Evolutionary conservation across 2,329 filamentous ascomycete species (phyloP).

Genomic region (Ustulina deusta): DNA sequence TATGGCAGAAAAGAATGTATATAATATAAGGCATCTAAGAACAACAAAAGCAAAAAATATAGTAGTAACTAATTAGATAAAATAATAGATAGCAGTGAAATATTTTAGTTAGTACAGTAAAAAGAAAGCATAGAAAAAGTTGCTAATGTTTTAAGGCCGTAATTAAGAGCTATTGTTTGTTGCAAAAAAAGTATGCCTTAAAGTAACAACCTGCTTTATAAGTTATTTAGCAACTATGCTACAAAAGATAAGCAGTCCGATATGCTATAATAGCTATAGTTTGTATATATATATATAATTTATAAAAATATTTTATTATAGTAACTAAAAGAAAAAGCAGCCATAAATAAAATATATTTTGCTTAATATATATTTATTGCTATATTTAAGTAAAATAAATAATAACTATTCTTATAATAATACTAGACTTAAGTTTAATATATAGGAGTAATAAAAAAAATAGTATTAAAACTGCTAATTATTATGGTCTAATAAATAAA

Average conservation of each 20-base stretch:
- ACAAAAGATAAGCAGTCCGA: no score
- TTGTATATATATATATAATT: no score
- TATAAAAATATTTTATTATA: conserved; percentile 4
- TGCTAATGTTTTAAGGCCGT: neutral
- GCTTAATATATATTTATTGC: neutral
- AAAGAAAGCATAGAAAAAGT: neutral
- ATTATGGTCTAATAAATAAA: no score
- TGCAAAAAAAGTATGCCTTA: neutral
- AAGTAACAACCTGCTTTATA: neutral
- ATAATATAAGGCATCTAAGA: no score
- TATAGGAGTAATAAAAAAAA: no score
- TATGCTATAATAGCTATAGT: no score
- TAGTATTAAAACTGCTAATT: no score
- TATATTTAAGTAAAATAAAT: neutral
- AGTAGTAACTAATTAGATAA: neutral
- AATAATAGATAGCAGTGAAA: neutral
- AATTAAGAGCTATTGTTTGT: neutral
- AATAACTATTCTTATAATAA: conserved; percentile 7
- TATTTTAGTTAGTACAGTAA: neutral
- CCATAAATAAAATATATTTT: neutral
- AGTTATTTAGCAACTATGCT: no score
- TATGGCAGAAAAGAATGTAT: no score
- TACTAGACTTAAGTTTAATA: neutral
- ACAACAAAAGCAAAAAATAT: no score
- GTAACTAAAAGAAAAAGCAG: neutral